Conservation (phyloP, 2,329 filamentous ascomycete species). For the Colletotrichum nymphaeae region DNA sequence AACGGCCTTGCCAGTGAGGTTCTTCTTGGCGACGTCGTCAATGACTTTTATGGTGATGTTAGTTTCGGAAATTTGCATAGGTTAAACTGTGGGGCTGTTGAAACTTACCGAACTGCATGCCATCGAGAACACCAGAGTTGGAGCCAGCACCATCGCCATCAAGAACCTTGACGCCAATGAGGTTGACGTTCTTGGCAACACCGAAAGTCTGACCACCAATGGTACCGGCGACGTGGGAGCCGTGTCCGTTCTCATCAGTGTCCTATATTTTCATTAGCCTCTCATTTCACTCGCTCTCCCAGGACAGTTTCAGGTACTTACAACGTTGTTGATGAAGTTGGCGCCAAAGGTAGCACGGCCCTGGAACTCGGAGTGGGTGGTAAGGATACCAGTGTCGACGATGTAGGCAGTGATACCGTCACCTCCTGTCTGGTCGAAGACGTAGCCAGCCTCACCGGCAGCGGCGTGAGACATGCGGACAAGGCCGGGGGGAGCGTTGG, state of each 20-base stretch:
- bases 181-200: conserved; percentile 67
- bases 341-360: conserved; percentile 64
- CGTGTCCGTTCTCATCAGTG: conserved; percentile 71
- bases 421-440: conserved; percentile 65
- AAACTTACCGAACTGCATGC: conserved; percentile 63
- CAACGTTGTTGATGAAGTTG: conserved; percentile 61
- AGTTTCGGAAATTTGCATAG: not conserved
- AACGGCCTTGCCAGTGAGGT: conserved; percentile 63
- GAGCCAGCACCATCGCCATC: conserved; percentile 59
- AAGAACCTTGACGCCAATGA: conserved; percentile 73
- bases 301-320: conserved; percentile 45
- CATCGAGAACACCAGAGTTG: conserved; percentile 66
- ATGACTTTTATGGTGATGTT: conserved; percentile 46
- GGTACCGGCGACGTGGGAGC: conserved; percentile 72
- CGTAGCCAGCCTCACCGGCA: conserved; percentile 51
- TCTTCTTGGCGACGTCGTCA: conserved; percentile 54
- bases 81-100: not conserved
- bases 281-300: not conserved
- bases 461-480: conserved; percentile 61
- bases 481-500: conserved; percentile 64
- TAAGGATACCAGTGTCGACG: conserved; percentile 73
- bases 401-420: conserved; percentile 70
- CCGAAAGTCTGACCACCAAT: conserved; percentile 71
- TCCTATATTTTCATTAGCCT: conserved; percentile 42
- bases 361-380: conserved; percentile 66